phyloP scores from a whole-genome alignment of 306 rosid genomes.

The Vicia sativa region DNA sequence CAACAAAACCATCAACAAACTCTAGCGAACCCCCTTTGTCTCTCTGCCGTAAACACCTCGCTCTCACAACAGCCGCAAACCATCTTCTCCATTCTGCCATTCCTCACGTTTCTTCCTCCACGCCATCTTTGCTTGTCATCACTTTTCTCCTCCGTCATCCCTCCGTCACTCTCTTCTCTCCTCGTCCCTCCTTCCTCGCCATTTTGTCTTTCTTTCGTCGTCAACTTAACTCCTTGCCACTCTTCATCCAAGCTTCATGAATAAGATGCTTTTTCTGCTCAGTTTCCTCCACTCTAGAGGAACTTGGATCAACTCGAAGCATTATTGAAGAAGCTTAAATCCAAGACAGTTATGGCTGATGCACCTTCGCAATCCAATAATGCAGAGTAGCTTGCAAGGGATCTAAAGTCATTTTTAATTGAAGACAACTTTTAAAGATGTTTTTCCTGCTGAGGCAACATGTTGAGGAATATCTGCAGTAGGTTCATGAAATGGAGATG shows the following conservation, averaged over 20 bases:
- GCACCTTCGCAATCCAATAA: conserved; percentile 88
- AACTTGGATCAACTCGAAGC: conserved; percentile 93
- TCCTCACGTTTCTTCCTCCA: too few relatives aligned
- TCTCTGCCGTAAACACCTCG: too few relatives aligned
- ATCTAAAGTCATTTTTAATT: conserved; percentile 77
- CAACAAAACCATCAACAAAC: too few relatives aligned
- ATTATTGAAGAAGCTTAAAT: conserved; percentile 92
- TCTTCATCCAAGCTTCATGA: conserved; percentile 96
- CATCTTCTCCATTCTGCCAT: too few relatives aligned
- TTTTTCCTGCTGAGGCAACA: conserved; percentile 95
- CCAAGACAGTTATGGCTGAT: conserved; percentile 80
- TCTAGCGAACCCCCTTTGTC: too few relatives aligned
- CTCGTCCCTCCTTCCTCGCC: too few relatives aligned
- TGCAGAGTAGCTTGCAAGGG: conserved; percentile 98
- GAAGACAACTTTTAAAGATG: conserved; percentile 97
- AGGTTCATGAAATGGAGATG: conserved; percentile 99
- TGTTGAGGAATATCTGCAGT: conserved; percentile 91
- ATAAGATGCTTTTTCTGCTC: conserved; percentile 95
- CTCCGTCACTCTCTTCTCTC: too few relatives aligned
- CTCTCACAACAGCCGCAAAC: too few relatives aligned
- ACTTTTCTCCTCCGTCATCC: too few relatives aligned
- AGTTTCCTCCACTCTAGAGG: conserved; percentile 97
- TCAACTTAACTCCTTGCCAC: too few relatives aligned
- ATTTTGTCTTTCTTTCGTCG: too few relatives aligned
- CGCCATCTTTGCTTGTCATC: too few relatives aligned